phyloP scores from a whole-genome alignment of 192 early-diverging fungal genomes.

The Coemansia javaensis region DNA sequence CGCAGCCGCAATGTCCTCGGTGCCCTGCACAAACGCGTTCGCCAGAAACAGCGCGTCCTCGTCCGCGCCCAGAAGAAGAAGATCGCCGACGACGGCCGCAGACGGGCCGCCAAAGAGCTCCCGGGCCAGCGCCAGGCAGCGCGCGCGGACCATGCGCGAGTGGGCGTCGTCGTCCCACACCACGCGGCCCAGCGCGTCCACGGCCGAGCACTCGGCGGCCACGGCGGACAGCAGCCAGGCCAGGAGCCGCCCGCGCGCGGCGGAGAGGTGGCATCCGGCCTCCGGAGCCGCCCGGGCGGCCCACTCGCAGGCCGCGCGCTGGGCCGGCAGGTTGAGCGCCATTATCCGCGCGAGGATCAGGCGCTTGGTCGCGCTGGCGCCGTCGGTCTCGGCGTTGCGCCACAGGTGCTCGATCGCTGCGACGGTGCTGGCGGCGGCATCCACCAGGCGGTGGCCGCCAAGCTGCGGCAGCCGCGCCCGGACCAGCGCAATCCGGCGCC shows the following conservation, averaged over 20 bases:
- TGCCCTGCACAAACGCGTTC: constrained; percentile 13
- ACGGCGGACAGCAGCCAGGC: constrained; percentile 12
- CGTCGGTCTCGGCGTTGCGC: neutral
- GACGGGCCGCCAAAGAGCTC: constrained; percentile 1
- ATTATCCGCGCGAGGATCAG: constrained; percentile 21
- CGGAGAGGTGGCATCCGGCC: too few relatives aligned
- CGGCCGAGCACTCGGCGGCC: neutral
- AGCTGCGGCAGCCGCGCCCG: neutral
- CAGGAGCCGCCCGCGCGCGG: neutral
- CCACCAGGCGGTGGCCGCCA: neutral
- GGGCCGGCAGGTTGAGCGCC: constrained; percentile 9
- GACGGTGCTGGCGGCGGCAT: neutral
- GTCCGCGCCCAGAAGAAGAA: constrained; percentile 2
- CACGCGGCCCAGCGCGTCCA: neutral
- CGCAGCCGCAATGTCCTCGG: neutral
- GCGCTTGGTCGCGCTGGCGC: neutral
- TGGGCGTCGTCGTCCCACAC: constrained; percentile 13
- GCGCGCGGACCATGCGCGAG: neutral
- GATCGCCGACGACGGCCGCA: neutral
- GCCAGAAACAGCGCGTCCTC: constrained; percentile 10
- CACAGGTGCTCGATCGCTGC: constrained; percentile 11
- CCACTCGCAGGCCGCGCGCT: constrained; percentile 10
- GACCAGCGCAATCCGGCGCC: neutral
- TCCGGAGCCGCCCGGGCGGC: neutral
- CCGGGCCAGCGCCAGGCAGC: constrained; percentile 9